Evolutionary conservation across 106 monocot species (phyloP), one percentile per base, ranked within the genome.

Genomic region (Chionographis japonica): DNA sequence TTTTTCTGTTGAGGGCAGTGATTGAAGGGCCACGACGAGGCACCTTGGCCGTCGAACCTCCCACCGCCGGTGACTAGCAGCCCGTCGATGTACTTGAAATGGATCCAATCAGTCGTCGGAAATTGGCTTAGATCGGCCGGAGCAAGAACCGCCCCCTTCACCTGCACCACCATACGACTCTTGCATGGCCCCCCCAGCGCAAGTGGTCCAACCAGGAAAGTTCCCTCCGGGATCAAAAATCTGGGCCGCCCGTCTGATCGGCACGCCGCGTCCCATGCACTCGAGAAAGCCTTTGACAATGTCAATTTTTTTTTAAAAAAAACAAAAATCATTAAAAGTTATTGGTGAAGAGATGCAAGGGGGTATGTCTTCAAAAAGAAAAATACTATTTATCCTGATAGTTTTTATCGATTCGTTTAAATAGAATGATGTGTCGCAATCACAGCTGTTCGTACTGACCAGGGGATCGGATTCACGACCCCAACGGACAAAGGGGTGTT

Each of bases 11-110:
- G 55, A 18, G 83, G 83, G 57, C 80, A 81, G 7, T 81, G 65
- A 42, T 81, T 84, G 63, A n/a, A 68, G 2, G 68, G 71, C 88
- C 88, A 88, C 2, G 88, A 35, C 0, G 18, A 58, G 36, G 84
- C 62, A 27, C 89, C 89, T 40, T 86, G 85, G 41, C 85, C 89
- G 38, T 90, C 83, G 56, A 86, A 65, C 16, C 67, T 78, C 8
- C 89, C 89, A 15, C 69, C 75, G 18, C 86, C 89, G 52, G 70
- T 77, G 20, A 90, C 20, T 2, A 53, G 68, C 35, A 89, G 56
- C 15, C 27, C 40, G 12, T 85, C 52, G 20, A 85, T 8, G 15
- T 43, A 58, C 2, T 50, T 63, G n/a, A 85, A 89, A 50, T 77
- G 58, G 18, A 89, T 43, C 89, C 89, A 89, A 12, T 70, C 50